Conservation (phyloP, 2,329 filamentous ascomycete species). For the Huntiella bhutanensis region DNA sequence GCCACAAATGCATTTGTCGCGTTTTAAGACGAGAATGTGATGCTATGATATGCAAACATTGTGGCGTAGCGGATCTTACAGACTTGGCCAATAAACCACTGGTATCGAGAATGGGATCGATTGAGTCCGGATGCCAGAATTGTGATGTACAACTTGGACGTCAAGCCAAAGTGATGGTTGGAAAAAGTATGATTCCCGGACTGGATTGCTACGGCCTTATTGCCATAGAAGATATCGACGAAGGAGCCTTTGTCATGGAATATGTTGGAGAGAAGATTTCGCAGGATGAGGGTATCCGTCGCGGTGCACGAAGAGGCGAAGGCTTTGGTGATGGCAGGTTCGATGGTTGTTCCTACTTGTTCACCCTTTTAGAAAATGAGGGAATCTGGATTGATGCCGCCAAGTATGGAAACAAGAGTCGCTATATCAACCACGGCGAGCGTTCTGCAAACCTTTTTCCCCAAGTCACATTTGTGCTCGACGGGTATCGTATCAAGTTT, state of each 20-base stretch:
- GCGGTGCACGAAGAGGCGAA: slow-evolving; percentile 41
- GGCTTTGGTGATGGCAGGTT: slow-evolving; percentile 34
- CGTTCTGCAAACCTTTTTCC: slow-evolving; percentile 38
- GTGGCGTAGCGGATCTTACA: slow-evolving; percentile 29
- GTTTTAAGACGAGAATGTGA: slow-evolving; percentile 64
- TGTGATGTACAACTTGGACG: slow-evolving; percentile 50
- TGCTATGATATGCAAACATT: slow-evolving; percentile 51
- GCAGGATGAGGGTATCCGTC: slow-evolving; percentile 47
- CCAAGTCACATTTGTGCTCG: slow-evolving; percentile 52
- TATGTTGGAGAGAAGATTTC: slow-evolving; percentile 64
- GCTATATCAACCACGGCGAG: slow-evolving; percentile 62
- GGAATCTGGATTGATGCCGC: slow-evolving; percentile 56
- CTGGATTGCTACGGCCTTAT: slow-evolving; percentile 56
- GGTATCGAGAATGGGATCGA: slow-evolving; percentile 24
- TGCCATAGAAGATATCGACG: slow-evolving; percentile 44
- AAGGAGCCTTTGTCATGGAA: slow-evolving; percentile 60
- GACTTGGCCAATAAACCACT: slow-evolving; percentile 1
- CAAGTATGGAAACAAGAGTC: slow-evolving; percentile 59
- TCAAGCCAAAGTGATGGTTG: slow-evolving; percentile 46
- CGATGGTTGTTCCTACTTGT: slow-evolving; percentile 45
- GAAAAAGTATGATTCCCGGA: slow-evolving; percentile 46
- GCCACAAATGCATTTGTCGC: slow-evolving; percentile 51
- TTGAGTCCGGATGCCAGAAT: slow-evolving; percentile 48
- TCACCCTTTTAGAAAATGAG: slow-evolving; percentile 39
- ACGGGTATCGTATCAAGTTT: slow-evolving; percentile 59